A percentile compares a stretch with the other conserved stretches of the same genome.
These are phyloP conservation scores for Ceratocystis colombiana DNA, from an alignment of 2,329 filamentous ascomycete genomes.

Conservation along the genomic window DNA sequence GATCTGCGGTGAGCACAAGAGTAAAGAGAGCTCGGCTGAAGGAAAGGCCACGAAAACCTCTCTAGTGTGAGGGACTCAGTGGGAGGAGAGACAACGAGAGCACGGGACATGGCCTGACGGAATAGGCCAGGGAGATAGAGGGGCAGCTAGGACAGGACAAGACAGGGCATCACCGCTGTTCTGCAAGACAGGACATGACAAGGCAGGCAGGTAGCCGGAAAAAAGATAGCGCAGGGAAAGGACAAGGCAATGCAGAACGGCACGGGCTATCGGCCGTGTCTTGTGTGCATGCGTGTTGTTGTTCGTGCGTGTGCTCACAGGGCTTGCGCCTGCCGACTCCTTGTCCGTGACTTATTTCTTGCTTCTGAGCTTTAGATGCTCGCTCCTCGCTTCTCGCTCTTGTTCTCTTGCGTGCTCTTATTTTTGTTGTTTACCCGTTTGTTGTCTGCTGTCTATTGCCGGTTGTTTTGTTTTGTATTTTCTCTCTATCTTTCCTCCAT, in stretches of 20 bases:
- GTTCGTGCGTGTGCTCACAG: neutral
- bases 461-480: neutral
- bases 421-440: neutral
- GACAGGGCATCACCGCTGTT: slow-evolving; percentile 13
- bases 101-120: neutral
- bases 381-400: too few species aligned
- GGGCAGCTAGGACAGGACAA: neutral
- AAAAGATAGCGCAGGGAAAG: neutral
- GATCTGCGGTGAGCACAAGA: neutral
- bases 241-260: neutral
- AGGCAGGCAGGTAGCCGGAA: neutral
- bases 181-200: neutral
- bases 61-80: neutral
- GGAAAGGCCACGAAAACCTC: neutral
- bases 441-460: neutral
- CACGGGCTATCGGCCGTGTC: neutral
- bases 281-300: neutral
- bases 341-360: too few species aligned
- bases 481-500: too few species aligned
- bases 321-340: too few species aligned
- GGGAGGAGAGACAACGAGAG: neutral
- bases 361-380: too few species aligned
- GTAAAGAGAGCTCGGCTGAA: neutral
- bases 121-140: neutral
- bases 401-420: too few species aligned